A percentile compares a stretch with the other conserved stretches of the same genome.
Conservation (phyloP, 1,284 basidiomycete genomes). For the Microbotryum violaceum region DNA sequence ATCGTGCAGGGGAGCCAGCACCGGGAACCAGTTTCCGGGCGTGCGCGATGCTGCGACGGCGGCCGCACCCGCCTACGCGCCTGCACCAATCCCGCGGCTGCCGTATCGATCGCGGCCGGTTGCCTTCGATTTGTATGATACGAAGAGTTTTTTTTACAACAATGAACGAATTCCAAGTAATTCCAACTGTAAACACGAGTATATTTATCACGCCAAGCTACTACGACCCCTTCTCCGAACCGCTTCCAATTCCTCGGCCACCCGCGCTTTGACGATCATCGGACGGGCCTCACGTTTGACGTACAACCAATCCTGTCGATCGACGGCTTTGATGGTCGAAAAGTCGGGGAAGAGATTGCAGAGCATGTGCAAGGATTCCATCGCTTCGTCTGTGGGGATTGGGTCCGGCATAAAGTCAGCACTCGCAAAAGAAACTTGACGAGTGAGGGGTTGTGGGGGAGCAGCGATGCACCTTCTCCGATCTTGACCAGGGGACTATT, state of each 20-base stretch:
- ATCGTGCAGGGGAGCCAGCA: too few relatives aligned
- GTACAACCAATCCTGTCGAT: constrained; percentile 17
- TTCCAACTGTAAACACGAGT: too few relatives aligned
- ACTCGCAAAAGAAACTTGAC: neutral
- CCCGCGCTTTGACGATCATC: constrained; percentile 20
- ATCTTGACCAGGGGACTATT: constrained; percentile 24
- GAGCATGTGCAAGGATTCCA: constrained; percentile 21
- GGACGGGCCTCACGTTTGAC: constrained; percentile 8
- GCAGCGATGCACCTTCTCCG: constrained; percentile 13
- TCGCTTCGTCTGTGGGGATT: constrained; percentile 17
- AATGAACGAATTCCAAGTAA: too few relatives aligned
- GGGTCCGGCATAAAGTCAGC: neutral
- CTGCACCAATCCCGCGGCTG: too few relatives aligned
- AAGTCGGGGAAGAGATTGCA: constrained; percentile 21
- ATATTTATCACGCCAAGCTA: too few relatives aligned
- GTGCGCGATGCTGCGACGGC: too few relatives aligned
- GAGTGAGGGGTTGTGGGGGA: neutral
- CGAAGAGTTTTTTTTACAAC: too few relatives aligned
- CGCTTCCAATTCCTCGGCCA: constrained; percentile 8
- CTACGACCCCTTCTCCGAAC: too few relatives aligned
- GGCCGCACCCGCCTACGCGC: too few relatives aligned
- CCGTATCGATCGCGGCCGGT: too few relatives aligned
- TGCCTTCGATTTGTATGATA: too few relatives aligned
- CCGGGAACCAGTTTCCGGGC: too few relatives aligned
- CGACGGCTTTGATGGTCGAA: constrained; percentile 18